Percentiles rank a stretch among this genome's conserved stretches.
Evolutionary conservation across 2,329 filamentous ascomycete species (phyloP).

Genomic region (Ophidiomyces ophidiicola): DNA sequence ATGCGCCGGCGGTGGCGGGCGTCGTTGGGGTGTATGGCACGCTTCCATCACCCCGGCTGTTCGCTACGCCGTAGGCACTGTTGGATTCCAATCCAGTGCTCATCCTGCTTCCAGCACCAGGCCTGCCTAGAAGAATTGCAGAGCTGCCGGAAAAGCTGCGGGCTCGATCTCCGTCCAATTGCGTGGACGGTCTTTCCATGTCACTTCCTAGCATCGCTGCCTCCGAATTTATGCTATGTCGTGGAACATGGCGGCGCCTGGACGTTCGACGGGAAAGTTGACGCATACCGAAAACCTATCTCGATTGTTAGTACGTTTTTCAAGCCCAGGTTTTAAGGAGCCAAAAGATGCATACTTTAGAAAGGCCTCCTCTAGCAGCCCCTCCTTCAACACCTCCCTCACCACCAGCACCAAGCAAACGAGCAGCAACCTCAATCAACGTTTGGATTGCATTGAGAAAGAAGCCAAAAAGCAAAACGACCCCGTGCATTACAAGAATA

Average conservation of each 20-base stretch:
- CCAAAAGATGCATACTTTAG: slow-evolving; percentile 45
- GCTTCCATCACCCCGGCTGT: slow-evolving; percentile 47
- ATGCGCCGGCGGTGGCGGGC: slow-evolving; percentile 55
- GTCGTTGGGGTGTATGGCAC: slow-evolving; percentile 59
- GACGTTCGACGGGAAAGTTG: slow-evolving; percentile 65
- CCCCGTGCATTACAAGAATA: slow-evolving; percentile 73
- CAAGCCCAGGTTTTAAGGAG: slow-evolving; percentile 1
- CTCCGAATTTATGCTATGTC: slow-evolving; percentile 71
- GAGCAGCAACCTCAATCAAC: slow-evolving; percentile 72
- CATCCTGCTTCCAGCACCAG: slow-evolving; percentile 34
- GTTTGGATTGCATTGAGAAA: slow-evolving; percentile 86
- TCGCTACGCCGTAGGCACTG: slow-evolving; percentile 35
- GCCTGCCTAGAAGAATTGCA: slow-evolving; percentile 46
- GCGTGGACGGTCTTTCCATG: slow-evolving; percentile 50
- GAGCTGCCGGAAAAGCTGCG: slow-evolving; percentile 52
- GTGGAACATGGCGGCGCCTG: slow-evolving; percentile 51
- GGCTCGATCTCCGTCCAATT: slow-evolving; percentile 42
- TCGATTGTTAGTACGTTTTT: slow-evolving; percentile 1
- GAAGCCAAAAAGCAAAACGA: slow-evolving; percentile 80
- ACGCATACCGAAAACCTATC: slow-evolving; percentile 71
- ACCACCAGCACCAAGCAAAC: slow-evolving; percentile 69
- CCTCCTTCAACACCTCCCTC: slow-evolving; percentile 47
- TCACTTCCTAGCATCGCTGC: slow-evolving; percentile 65
- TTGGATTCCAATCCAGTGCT: slow-evolving; percentile 45
- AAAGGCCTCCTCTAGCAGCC: slow-evolving; percentile 66